Percentiles rank a stretch among this genome's conserved stretches.
Conservation (phyloP, 148 eudicot genomes). For the Camellia lanceoleosa region DNA sequence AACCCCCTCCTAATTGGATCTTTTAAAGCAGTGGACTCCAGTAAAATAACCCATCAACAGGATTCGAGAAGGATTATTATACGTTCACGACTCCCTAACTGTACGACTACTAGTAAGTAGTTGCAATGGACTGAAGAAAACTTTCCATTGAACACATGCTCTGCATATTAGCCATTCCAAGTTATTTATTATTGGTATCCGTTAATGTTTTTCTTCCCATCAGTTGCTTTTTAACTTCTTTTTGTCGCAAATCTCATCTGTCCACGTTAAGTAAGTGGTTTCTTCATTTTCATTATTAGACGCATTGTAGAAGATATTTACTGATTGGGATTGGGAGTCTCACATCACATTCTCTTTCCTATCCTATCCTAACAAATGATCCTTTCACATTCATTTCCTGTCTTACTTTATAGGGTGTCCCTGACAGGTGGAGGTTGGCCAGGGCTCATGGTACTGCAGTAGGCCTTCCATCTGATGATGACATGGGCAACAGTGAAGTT, state of each 20-base stretch:
- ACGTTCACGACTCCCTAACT: no score
- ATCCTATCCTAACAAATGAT: neutral
- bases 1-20: no score
- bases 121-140: neutral
- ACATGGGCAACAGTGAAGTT: slow-evolving; percentile 97
- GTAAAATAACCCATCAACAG: no score
- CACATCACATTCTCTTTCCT: neutral
- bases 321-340: neutral
- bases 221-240: neutral
- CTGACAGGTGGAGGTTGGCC: slow-evolving; percentile 75
- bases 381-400: neutral
- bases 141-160: neutral
- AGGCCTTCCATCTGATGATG: slow-evolving; percentile 91
- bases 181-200: neutral
- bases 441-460: slow-evolving; percentile 89
- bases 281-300: neutral
- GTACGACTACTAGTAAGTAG: no score
- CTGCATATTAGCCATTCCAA: neutral
- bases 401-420: slow-evolving; percentile 54
- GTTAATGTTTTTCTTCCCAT: neutral
- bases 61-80: no score
- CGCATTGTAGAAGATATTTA: neutral
- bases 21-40: no score
- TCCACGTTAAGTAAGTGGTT: neutral
- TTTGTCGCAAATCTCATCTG: no score